These are phyloP conservation scores for Crassisporium funariophilum DNA, from an alignment of 768 basidiomycete genomes.

Conservation along the genomic window DNA sequence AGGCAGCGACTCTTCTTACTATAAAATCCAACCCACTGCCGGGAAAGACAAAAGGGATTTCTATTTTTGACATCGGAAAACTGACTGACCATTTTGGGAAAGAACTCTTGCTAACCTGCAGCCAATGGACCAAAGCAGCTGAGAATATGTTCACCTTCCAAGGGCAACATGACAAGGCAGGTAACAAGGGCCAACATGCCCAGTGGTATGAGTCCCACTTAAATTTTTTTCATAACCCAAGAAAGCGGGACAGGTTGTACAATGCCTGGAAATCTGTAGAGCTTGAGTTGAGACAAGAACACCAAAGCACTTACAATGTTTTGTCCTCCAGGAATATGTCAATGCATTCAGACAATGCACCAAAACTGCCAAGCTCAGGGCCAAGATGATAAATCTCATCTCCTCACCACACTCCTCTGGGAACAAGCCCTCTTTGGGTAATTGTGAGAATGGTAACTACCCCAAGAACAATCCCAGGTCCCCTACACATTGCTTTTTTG, in stretches of 20 bases:
- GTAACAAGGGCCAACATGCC: neutral
- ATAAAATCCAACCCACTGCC: neutral
- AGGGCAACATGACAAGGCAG: neutral
- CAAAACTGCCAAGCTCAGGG: neutral
- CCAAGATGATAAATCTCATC: conserved; percentile 1
- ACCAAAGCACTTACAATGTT: neutral
- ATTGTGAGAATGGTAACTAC: no score
- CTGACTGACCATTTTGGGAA: neutral
- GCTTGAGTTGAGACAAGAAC: conserved; percentile 3
- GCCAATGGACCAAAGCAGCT: conserved; percentile 14
- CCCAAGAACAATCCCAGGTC: no score
- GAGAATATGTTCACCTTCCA: conserved; percentile 9
- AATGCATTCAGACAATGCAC: conserved; percentile 1
- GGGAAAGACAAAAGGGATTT: neutral
- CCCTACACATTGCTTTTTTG: no score
- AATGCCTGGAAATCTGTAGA: conserved; percentile 10
- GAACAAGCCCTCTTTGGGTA: neutral
- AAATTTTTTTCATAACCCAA: conserved; percentile 2
- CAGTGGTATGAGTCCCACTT: conserved; percentile 2
- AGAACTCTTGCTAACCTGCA: conserved; percentile 5
- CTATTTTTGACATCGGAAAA: conserved; percentile 3
- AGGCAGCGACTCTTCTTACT: conserved; percentile 16
- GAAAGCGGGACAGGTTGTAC: conserved; percentile 5
- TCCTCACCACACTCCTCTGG: neutral
- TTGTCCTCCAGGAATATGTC: neutral